Percentiles rank a stretch among this genome's conserved stretches.
Evolutionary conservation across 768 basidiomycete genomes (phyloP).

Genomic region (Tylopilus vinaceipallidus): DNA sequence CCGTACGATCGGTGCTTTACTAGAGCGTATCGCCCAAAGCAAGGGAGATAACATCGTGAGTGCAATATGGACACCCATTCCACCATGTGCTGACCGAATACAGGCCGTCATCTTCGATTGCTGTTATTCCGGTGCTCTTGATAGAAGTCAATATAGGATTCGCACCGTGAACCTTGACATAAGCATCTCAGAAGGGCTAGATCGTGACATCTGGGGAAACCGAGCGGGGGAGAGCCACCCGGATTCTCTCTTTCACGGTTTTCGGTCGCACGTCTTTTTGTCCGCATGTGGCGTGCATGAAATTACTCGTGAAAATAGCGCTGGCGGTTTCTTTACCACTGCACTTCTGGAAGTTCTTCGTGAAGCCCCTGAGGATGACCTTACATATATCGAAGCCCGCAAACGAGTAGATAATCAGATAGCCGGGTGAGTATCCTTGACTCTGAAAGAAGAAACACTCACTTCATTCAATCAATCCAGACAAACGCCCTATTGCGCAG

Average conservation of each 20-base stretch:
- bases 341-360: conserved; percentile 19
- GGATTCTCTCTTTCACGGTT: conserved; percentile 27
- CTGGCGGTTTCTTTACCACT: conserved; percentile 25
- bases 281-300: conserved; percentile 41
- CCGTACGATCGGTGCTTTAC: conserved; percentile 37
- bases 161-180: conserved; percentile 4
- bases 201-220: conserved; percentile 25
- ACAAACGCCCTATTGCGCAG: conserved; percentile 32
- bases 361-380: neutral
- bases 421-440: neutral
- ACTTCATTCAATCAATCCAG: neutral
- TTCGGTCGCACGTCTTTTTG: conserved; percentile 40
- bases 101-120: conserved; percentile 49
- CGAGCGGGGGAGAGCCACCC: conserved; percentile 10
- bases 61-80: neutral
- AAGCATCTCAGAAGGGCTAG: conserved; percentile 16
- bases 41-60: conserved; percentile 46
- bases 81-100: neutral
- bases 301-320: conserved; percentile 25
- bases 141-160: neutral
- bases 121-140: conserved; percentile 40
- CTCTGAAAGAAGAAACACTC: neutral
- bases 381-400: conserved; percentile 25
- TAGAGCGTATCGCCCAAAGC: conserved; percentile 35
- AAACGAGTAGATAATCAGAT: conserved; percentile 4